phyloP scores from a whole-genome alignment of 306 rosid genomes.

The Vicia faba region DNA sequence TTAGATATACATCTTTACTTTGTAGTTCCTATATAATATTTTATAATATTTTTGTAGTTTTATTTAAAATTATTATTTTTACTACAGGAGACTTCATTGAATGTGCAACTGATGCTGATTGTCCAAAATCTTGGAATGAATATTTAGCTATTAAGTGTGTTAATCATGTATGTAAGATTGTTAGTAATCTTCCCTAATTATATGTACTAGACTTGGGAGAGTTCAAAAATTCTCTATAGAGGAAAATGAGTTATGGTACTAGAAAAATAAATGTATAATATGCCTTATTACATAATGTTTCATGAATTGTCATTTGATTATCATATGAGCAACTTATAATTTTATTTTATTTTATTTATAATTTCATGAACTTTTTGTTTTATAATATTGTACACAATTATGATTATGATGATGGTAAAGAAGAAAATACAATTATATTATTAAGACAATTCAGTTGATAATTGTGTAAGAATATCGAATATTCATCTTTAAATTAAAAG shows the following conservation, averaged over 20 bases:
- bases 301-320: background rate
- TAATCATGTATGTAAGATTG: background rate
- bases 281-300: background rate
- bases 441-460: too few species aligned
- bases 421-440: too few species aligned
- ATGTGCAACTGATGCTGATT: background rate
- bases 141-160: background rate
- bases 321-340: background rate
- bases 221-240: background rate
- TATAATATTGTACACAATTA: too few species aligned
- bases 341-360: too few species aligned
- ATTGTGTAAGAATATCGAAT: too few species aligned
- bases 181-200: background rate
- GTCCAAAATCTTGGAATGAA: background rate
- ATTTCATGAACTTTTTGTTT: background rate
- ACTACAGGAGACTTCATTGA: background rate
- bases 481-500: too few species aligned
- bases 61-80: background rate
- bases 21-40: background rate
- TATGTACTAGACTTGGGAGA: background rate
- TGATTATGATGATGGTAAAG: too few species aligned
- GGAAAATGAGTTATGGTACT: background rate
- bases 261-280: background rate
- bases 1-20: background rate
- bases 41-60: background rate